These are phyloP conservation scores for Bombardia bombarda DNA, from an alignment of 495 filamentous ascomycete species.

Conservation along the genomic window DNA sequence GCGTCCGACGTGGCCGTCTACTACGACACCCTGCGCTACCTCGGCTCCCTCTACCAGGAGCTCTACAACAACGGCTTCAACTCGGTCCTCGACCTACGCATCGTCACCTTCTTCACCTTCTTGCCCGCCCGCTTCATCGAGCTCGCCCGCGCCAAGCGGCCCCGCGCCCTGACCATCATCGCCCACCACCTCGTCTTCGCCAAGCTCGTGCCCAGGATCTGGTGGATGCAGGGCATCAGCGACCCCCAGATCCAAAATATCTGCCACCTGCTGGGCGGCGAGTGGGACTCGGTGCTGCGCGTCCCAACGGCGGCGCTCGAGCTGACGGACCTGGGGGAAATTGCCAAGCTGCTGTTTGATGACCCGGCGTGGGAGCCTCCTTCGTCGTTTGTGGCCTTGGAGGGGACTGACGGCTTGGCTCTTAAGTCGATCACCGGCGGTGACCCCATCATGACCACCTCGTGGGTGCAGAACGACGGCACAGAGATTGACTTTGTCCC, in stretches of 20 bases:
- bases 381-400: too few species aligned
- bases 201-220: conserved; percentile 25
- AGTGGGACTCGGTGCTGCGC: conserved; percentile 27
- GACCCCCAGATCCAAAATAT: conserved; percentile 33
- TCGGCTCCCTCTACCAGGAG: conserved; percentile 38
- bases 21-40: conserved; percentile 28
- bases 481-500: too few species aligned
- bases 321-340: conserved; percentile 11
- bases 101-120: conserved; percentile 37
- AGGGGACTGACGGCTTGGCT: too few species aligned
- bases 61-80: conserved; percentile 26
- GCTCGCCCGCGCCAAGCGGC: conserved; percentile 39
- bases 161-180: conserved; percentile 46
- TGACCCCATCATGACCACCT: too few species aligned
- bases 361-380: conserved; percentile 26
- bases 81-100: conserved; percentile 27
- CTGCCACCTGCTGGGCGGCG: conserved; percentile 20
- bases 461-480: too few species aligned
- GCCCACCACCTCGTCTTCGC: conserved; percentile 38
- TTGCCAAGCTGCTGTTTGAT: conserved; percentile 27
- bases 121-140: conserved; percentile 44
- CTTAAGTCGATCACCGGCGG: too few species aligned
- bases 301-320: conserved; percentile 25
- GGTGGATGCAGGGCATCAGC: conserved; percentile 39
- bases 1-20: conserved; percentile 20